Base-by-base conservation (phyloP, 139 green algal species). In the Yamagishiella unicocca region DNA sequence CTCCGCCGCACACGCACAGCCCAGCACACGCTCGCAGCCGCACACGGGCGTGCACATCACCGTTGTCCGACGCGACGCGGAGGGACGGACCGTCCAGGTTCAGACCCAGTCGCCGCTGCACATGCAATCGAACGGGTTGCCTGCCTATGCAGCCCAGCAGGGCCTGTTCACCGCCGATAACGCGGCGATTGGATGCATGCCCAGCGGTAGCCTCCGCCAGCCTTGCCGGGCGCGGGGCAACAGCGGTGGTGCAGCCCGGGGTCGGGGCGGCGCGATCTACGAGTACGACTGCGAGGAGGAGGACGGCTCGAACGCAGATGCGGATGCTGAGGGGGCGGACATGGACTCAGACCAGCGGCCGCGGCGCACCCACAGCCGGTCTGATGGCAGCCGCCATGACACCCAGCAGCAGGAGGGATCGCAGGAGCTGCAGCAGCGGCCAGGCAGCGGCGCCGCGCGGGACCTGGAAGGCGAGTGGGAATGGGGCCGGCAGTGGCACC, bases 31-130 rank as follows among this genome's bases (percentile, higher is more conserved):
- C 66, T 33, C 33, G 40, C 40, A 24, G 29, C 22, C 46, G 0
- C 76, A 83, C 17, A 9, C 24, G 2, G 77, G 55, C 38, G 77
- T 84, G 55, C 77, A 84, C 55, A 73, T 84, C 29, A 84, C 77
- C 7, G 38, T 84, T 0, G 77, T 84, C 2, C 55, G 55, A 2
- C 77, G 77, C 24, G 77, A 68, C 40, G 55, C 77, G 0, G 77
- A 84, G 4, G 55, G 77, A 10, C 77, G 77, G 4, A 25, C 77
- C 0, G n/a, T 71, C 25, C 75, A 82, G 50, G 29, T 70, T 14
- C 42, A 82, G 33, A 62, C 72, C 43, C 72, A 80, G 72, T 24
- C 70, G 40, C 17, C 37, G 70, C n/a, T n/a, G n/a, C n/a, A n/a
- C n/a, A n/a, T n/a, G n/a, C n/a, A n/a, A n/a, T n/a, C n/a, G n/a